Base-by-base conservation (phyloP, 495 filamentous ascomycete species). In the Paragyromitra xinjiangensis region DNA sequence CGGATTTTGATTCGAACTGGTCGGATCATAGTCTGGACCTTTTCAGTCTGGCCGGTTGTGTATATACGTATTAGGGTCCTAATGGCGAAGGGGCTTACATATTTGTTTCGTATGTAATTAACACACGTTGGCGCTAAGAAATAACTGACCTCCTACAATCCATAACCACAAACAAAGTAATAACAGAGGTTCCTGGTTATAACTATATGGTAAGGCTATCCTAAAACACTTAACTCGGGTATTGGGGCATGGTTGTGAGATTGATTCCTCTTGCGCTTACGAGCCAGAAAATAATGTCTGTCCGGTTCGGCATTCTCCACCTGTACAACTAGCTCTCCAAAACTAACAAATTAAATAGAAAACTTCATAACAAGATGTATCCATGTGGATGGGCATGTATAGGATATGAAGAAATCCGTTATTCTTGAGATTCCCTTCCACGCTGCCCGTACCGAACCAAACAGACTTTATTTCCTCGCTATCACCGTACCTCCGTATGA, bases 1-100 rank as follows among this genome's bases (percentile, higher is more conserved):
- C n/a, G n/a, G 12, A 61, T 73, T 73, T 58, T 37, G 40, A 51
- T 66, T 48, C 16, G 24, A 48, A 22, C 71, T 39, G 42, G 19
- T 6, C 6, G 39, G 12, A 12, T 45, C 61, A 39, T 40, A 24
- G n/a, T 64, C 45, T 72, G 59, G 48, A 19, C 59, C 42, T 16
- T 39, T 26, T 2, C 69, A 48, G 22, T 22, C 11, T 56, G 1
- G 19, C 19, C 53, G n/a, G 22, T 7, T 56, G 26, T 26, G 8
- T n/a, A 61, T 61, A 29, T 61, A 37, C 6, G 61, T 68, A 44
- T 44, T 44, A 24, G 12, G n/a, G 40, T 56, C 11, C 24, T 19
- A 44, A 40, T 40, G 56, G 50, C 50, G 50, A 53, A 19, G 50
- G 50, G n/a, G 50, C 7, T 16, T 48, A 48, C 0, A 7, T 53